Evolutionary conservation across 805 yeast genomes (phyloP).

Genomic region (Hanseniaspora osmophila): DNA sequence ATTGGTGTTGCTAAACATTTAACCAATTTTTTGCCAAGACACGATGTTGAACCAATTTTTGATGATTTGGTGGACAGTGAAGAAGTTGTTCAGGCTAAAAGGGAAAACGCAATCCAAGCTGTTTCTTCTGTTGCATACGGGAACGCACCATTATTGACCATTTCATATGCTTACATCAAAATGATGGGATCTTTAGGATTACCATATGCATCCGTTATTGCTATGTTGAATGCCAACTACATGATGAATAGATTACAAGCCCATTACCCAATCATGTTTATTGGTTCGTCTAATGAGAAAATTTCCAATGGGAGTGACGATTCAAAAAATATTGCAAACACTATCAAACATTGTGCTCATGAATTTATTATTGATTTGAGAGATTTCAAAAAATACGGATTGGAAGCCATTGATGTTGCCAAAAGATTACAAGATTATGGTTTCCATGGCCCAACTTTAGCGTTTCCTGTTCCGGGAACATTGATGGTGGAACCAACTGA

Average conservation of each 20-base stretch:
- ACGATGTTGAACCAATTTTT: slow-evolving; percentile 30
- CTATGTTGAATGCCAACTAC: slow-evolving; percentile 90
- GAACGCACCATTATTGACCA: slow-evolving; percentile 83
- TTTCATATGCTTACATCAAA: slow-evolving; percentile 88
- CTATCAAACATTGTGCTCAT: slow-evolving; percentile 75
- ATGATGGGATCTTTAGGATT: slow-evolving; percentile 79
- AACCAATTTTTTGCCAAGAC: slow-evolving; percentile 69
- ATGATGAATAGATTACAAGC: slow-evolving; percentile 69
- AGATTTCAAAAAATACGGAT: slow-evolving; percentile 60
- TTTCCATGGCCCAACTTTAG: slow-evolving; percentile 97
- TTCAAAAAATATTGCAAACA: slow-evolving; percentile 7
- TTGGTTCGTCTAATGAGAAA: slow-evolving; percentile 29
- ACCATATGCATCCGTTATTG: slow-evolving; percentile 76
- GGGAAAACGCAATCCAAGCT: slow-evolving; percentile 45
- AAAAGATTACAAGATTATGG: slow-evolving; percentile 96
- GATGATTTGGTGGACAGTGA: neutral
- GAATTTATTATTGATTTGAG: slow-evolving; percentile 90
- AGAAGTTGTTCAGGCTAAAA: slow-evolving; percentile 19
- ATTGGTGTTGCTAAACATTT: slow-evolving; percentile 82
- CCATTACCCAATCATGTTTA: slow-evolving; percentile 64
- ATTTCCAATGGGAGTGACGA: neutral
- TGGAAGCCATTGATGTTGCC: slow-evolving; percentile 93
- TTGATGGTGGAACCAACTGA: slow-evolving; percentile 98
- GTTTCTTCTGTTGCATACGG: slow-evolving; percentile 94
- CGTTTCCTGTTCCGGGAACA: slow-evolving; percentile 96